These are phyloP conservation scores for Bipolaris cookei DNA, from an alignment of 2,329 filamentous ascomycete species.

Conservation along the genomic window DNA sequence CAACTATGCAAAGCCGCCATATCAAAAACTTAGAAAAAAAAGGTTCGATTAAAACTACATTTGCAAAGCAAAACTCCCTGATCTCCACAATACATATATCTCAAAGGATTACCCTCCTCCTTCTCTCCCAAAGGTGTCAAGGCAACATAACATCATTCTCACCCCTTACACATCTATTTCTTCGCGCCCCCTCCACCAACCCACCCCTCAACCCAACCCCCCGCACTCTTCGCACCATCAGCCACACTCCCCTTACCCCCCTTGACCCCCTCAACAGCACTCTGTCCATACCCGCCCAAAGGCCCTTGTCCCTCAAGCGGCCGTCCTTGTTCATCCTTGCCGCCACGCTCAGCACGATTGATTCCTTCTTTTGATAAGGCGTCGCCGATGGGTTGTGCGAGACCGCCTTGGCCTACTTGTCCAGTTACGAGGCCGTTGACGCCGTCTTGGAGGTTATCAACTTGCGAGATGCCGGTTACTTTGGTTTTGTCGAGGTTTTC, in stretches of 20 bases:
- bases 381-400: slow-evolving; percentile 70
- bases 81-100: neutral
- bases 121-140: neutral
- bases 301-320: slow-evolving; percentile 51
- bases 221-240: slow-evolving; percentile 36
- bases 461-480: slow-evolving; percentile 69
- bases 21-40: no score
- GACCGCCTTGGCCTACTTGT: slow-evolving; percentile 71
- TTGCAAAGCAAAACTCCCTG: neutral
- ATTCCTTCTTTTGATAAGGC: slow-evolving; percentile 67
- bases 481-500: slow-evolving; percentile 73
- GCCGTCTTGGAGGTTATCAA: slow-evolving; percentile 72
- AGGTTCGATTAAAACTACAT: neutral
- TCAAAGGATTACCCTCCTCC: no score
- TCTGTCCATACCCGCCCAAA: slow-evolving; percentile 40
- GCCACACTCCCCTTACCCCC: slow-evolving; percentile 30
- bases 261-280: slow-evolving; percentile 44
- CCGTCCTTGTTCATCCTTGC: slow-evolving; percentile 65
- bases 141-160: slow-evolving; percentile 6
- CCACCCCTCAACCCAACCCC: slow-evolving; percentile 33
- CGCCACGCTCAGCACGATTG: slow-evolving; percentile 68
- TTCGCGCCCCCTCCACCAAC: slow-evolving; percentile 33
- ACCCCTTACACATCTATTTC: slow-evolving; percentile 18
- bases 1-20: accelerated
- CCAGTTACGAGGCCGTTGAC: slow-evolving; percentile 67